Evolutionary conservation across 768 basidiomycete genomes (phyloP), one percentile per base, ranked within the genome.

Genomic region (Cantharellus cinnabarinus): DNA sequence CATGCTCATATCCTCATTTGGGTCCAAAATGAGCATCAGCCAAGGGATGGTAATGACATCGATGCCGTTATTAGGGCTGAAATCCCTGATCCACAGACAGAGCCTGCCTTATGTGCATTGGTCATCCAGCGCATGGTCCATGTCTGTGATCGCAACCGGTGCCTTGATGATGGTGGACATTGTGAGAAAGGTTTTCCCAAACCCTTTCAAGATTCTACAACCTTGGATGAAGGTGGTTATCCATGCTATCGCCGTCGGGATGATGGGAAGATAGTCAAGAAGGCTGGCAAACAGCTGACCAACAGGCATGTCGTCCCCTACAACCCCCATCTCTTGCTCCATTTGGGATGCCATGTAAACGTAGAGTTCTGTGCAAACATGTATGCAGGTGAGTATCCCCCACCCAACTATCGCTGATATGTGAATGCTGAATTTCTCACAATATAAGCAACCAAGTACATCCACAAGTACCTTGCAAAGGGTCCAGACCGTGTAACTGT

Each of bases 1-100:
- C 77, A 80, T 62, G 72, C 75, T 63, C 79, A 81, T 64, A 62
- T 74, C 5, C 63, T 80, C 1, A 66, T 80, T 50, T 74, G 75
- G 60, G 64, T 80, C 0, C 41, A 68, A 0, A 51, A 68, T 0
- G 56, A 56, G 0, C 42, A 66, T 59, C 75, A 74, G 59, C 65
- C 78, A 2, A 38, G 34, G 0, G 69, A 66, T 7, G 66, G 73
- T 3, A 67, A 65, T 4, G 67, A 70, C 20, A 65, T 80, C 4
- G 72, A 79, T 62, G 60, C 64, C 15, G 56, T 69, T 40, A 72
- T 79, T 42, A 71, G 62, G 4, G 73, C 77, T 10, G 58, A 71
- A 34, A 71, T 71, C 58, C 79, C 78, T 14, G 71, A 78, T 65
- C 69, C 67, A 2, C 66, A 62, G 0, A 65, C 64, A 3, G 59